Base-by-base conservation (phyloP, 2,329 filamentous ascomycete species). In the Cladorrhinum sp. region DNA sequence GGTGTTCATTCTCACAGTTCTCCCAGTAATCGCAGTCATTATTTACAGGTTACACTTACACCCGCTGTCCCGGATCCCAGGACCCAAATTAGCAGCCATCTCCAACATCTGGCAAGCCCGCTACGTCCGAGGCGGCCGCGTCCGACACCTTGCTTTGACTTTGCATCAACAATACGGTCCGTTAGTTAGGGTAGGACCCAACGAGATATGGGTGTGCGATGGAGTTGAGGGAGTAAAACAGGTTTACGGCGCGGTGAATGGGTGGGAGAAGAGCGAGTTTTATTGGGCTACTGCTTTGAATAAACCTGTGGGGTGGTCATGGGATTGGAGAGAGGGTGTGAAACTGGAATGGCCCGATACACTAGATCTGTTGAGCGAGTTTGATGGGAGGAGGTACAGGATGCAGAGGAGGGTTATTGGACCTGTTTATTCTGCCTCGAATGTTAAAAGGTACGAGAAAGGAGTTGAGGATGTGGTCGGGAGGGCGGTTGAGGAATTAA, bases 161-260 rank as follows among this genome's bases (percentile, higher is more conserved):
- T 63, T 84, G n/a, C 81, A 84, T 58, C 61, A 65, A 0, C 68
- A 60, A 10, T 83, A 84, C 61, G 82, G 82, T 0, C 75, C 79
- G 0, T 71, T 76, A 2, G 82, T 85, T n/a, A 75, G 82, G 0
- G 76, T 85, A 7, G 79, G 79, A 0, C 82, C 82, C 0, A 76
- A 82, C 32, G 81, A 84, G 65, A 74, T 85, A 5, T 84, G 81
- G 78, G 78, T 83, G 25, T 71, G 79, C 60, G 79, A 76, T 2
- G 73, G 41, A 18, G n/a, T 68, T 22, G 78, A 81, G 52, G 81
- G 77, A 0, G 81, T 79, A 61, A 75, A 75, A 58, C 65, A 71
- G 1, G 80, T 82, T 7, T 84, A 83, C 67, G 71, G 75, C n/a
- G 72, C 73, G 6, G 76, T 77, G 0, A 80, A 73, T 41, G 79